These are phyloP conservation scores for Fistulifera solaris DNA, from an alignment of 108 stramenopile species.

Conservation along the genomic window DNA sequence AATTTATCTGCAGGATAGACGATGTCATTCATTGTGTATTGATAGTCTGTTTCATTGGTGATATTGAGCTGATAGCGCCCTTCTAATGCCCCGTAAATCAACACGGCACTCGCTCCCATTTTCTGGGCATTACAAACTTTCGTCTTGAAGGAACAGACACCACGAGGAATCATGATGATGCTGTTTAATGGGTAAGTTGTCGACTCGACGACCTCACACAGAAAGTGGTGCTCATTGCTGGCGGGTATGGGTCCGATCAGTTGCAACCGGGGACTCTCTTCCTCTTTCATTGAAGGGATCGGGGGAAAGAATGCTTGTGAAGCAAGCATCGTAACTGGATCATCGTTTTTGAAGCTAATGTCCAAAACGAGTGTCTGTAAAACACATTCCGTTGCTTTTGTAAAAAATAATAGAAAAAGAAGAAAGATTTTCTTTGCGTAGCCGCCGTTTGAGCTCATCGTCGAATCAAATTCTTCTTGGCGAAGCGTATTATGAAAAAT, in stretches of 20 bases:
- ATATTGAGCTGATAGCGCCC: constrained; percentile 35
- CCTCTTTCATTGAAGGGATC: constrained; percentile 9
- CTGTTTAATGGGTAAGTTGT: constrained; percentile 11
- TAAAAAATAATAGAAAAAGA: no score
- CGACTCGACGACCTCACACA: constrained; percentile 30
- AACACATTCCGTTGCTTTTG: no score
- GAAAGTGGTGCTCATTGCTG: constrained; percentile 18
- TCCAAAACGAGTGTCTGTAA: no score
- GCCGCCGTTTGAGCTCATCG: no score
- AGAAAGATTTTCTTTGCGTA: no score
- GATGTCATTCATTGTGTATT: constrained; percentile 19
- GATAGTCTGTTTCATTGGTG: constrained; percentile 7
- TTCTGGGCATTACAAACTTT: constrained; percentile 56
- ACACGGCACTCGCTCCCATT: constrained; percentile 45
- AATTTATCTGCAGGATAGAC: constrained; percentile 19
- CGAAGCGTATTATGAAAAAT: no score
- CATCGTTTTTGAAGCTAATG: no score
- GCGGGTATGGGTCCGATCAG: constrained; percentile 19
- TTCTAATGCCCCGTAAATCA: constrained; percentile 53
- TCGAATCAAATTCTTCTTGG: no score
- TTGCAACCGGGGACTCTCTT: constrained; percentile 7
- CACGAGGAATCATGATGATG: constrained; percentile 53
- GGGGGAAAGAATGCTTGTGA: constrained; percentile 70
- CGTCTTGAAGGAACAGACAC: constrained; percentile 60
- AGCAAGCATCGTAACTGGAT: constrained; percentile 29